phyloP scores from a whole-genome alignment of 2,329 filamentous ascomycete species.

The Aureobasidium sp. region DNA sequence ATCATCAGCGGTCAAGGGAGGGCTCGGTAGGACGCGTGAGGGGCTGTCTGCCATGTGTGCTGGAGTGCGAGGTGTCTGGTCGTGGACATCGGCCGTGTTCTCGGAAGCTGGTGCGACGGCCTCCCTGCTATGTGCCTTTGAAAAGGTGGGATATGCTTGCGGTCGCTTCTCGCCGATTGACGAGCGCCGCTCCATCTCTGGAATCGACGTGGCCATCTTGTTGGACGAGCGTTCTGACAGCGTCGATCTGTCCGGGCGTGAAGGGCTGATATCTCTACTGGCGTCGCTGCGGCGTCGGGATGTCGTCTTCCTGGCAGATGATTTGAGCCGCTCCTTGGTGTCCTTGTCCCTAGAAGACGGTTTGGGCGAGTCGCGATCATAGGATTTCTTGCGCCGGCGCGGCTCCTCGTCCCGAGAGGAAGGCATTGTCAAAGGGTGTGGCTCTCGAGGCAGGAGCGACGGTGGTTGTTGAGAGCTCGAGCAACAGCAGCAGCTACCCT shows the following conservation, averaged over 20 bases:
- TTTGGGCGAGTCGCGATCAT: constrained; percentile 29
- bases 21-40: constrained; percentile 39
- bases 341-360: constrained; percentile 19
- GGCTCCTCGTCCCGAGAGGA: constrained; percentile 16
- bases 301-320: constrained; percentile 18
- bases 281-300: constrained; percentile 20
- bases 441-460: constrained; percentile 2
- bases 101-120: constrained; percentile 51
- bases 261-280: constrained; percentile 20
- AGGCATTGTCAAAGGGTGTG: background rate
- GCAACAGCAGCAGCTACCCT: background rate
- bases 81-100: background rate
- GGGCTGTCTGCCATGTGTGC: constrained; percentile 17
- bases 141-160: constrained; percentile 73
- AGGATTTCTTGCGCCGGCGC: constrained; percentile 34
- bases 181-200: constrained; percentile 41
- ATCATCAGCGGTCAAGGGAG: constrained; percentile 40
- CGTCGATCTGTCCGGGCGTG: constrained; percentile 18
- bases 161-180: constrained; percentile 32
- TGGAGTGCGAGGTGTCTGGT: constrained; percentile 11
- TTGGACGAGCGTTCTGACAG: constrained; percentile 19
- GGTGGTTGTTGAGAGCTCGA: background rate
- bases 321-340: constrained; percentile 23
- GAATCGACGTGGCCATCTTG: constrained; percentile 35
- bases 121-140: constrained; percentile 89